Conservation (phyloP, 192 early-diverging fungal genomes). For the Geranomyces variabilis region DNA sequence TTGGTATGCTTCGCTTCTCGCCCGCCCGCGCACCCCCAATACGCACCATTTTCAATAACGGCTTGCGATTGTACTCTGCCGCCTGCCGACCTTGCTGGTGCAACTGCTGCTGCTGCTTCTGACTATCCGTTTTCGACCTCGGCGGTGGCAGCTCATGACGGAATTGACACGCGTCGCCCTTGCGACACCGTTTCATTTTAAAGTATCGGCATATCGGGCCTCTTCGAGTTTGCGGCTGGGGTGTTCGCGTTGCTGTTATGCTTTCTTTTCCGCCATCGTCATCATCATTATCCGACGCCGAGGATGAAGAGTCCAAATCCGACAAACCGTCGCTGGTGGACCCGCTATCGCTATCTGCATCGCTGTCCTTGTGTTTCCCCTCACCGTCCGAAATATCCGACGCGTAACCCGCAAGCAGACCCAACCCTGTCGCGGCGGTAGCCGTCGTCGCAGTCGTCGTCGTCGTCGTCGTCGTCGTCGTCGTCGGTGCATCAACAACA, state of each 20-base stretch:
- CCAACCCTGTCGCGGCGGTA: not conserved
- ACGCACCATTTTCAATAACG: constrained; percentile 23
- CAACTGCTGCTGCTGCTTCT: not conserved
- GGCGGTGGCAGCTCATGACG: constrained; percentile 37
- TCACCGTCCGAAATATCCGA: constrained; percentile 11
- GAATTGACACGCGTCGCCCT: constrained; percentile 46
- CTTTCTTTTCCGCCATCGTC: constrained; percentile 33
- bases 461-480: not conserved
- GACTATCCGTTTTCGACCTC: not conserved
- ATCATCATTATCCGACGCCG: constrained; percentile 46
- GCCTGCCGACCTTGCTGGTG: not conserved
- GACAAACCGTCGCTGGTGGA: constrained; percentile 14
- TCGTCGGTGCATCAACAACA: not conserved
- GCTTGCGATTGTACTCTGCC: constrained; percentile 3
- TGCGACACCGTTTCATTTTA: constrained; percentile 39
- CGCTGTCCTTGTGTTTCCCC: constrained; percentile 1
- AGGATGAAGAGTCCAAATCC: constrained; percentile 40
- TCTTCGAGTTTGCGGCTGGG: constrained; percentile 33
- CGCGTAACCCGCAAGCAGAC: constrained; percentile 16
- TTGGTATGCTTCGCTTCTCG: too few relatives aligned
- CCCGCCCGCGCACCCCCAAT: too few relatives aligned
- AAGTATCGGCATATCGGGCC: constrained; percentile 45
- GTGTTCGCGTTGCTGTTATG: constrained; percentile 13
- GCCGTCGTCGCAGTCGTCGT: too few relatives aligned
- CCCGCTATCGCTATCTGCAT: not conserved